A percentile compares a stretch with the other conserved stretches of the same genome.
These are phyloP conservation scores for Mortierella antarctica DNA, from an alignment of 192 early-diverging fungal species.

Conservation along the genomic window DNA sequence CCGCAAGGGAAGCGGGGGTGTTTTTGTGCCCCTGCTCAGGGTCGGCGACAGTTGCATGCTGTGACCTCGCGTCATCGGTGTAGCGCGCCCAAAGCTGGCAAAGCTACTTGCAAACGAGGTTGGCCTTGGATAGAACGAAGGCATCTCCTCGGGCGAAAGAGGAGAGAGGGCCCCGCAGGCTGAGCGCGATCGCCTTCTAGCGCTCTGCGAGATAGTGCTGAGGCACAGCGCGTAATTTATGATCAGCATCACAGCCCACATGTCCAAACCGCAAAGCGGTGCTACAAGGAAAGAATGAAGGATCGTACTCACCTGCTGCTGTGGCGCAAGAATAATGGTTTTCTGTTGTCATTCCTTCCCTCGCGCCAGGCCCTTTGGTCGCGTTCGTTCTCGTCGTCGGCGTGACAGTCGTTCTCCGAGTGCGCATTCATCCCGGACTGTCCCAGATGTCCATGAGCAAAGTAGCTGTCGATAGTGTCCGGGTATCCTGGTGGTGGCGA, in stretches of 20 bases:
- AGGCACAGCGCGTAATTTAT: neutral
- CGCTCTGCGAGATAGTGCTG: neutral
- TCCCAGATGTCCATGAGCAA: neutral
- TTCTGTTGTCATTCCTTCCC: too few species aligned
- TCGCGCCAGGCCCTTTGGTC: neutral
- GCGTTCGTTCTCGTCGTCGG: constrained; percentile 19
- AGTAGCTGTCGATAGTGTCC: constrained; percentile 24
- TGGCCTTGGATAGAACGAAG: constrained; percentile 3
- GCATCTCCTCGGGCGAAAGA: constrained; percentile 10
- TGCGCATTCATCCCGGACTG: neutral
- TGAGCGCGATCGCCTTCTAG: constrained; percentile 24
- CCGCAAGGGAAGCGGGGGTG: constrained; percentile 14
- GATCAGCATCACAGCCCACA: too few species aligned
- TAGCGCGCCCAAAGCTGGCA: neutral
- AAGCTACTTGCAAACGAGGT: constrained; percentile 10
- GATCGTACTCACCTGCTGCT: neutral
- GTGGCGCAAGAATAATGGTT: neutral
- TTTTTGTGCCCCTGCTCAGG: constrained; percentile 3
- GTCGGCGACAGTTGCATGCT: constrained; percentile 4
- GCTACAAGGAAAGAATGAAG: neutral
- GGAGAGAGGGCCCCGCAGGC: constrained; percentile 2
- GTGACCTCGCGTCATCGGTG: constrained; percentile 8
- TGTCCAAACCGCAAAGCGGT: neutral
- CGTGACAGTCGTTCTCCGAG: neutral
- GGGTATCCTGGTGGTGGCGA: constrained; percentile 22